Base-by-base conservation (phyloP, 352 stramenopile species). In the Phytophthora lateralis region DNA sequence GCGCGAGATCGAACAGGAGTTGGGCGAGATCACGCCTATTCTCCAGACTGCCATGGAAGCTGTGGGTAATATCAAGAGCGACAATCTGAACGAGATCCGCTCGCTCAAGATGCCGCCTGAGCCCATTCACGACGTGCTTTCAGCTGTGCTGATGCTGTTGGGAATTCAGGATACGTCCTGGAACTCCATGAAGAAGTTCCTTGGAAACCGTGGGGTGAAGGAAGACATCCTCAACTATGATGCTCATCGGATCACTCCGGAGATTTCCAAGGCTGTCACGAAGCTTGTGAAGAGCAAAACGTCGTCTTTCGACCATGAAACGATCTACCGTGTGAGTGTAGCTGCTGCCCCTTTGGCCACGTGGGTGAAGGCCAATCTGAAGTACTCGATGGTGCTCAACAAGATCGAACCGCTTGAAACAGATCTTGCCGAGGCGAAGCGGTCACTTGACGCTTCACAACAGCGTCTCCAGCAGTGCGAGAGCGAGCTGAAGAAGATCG, bases 191-290 rank as follows among this genome's bases (percentile, higher is more conserved):
- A 98, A 98, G 62, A 97, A 97, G 62, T 99, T 99, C 58, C 63
- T 99, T 1, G 91, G 94, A 2, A 97, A 98, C 50, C 87, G 95
- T 21, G 93, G 93, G 1, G 94, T 99, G 4, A 98, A 98, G 57
- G 96, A 98, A 39, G 91, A 99, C 29, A 98, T 99, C 55, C 75
- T 98, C 5, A 98, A 98, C 71, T 99, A 96, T 48, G 95, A 99
- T 42, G 90, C 94, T 4, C 87, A 91, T 26, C 76, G 85, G 0
- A 98, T 99, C 60, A 96, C 86, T 1, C 74, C 82, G 0, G 91
- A 97, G 12, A 95, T 98, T 20, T 90, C 85, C 12, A 95, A 95
- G 29, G 72, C 95, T 6, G 96, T 98, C 21, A 90, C 74, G 41
- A 98, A 98, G 41, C 68, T 98, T 1, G 73, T 99, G 7, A 97